Base-by-base conservation (phyloP, 352 stramenopile species). In the Globisporangium parvum region DNA sequence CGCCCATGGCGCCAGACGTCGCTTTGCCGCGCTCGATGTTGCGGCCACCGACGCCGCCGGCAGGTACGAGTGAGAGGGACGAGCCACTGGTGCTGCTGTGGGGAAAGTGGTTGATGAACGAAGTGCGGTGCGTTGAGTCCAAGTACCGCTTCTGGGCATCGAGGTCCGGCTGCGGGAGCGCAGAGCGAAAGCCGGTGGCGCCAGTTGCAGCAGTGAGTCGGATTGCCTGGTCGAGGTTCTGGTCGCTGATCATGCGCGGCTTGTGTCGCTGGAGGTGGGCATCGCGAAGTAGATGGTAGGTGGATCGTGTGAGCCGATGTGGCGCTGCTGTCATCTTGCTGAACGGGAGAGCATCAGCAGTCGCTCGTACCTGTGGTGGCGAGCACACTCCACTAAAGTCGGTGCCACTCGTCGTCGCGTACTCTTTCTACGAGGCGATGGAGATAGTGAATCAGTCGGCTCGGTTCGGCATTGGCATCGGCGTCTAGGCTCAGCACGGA, bases 1-100 rank as follows among this genome's bases (percentile, higher is more conserved):
- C 80, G 3, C 80, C 77, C 59, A 83, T 84, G 12, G 70, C 70
- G 3, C 80, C 76, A 9, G 80, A 88, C 6, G 67, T 69, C 15
- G 75, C 75, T 39, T 89, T 91, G 41, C 83, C 77, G 28, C 71
- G 75, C 51, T 91, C 78, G 11, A 80, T 51, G 11, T 60, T 60
- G 48, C 59, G 56, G 10, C 77, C 76, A 18, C 74, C 71, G 14
- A 65, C 48, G 0, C 77, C 76, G 18, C 82, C 82, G 1, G 81
- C 79, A 6, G 71, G 51, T 23, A 69, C 69, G 49, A 72, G 69
- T 3, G 58, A 52, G 6, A 63, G 62, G 5, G 62, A 44, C 10
- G 45, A 49, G 8, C 12, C 24, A 45, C 35, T 49, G 15, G 24
- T 51, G 60, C 26, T 28, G 18, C 57, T 45, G 8, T 42, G 51